phyloP scores from a whole-genome alignment of 306 rosid species.

The Cucurbita pepo region DNA sequence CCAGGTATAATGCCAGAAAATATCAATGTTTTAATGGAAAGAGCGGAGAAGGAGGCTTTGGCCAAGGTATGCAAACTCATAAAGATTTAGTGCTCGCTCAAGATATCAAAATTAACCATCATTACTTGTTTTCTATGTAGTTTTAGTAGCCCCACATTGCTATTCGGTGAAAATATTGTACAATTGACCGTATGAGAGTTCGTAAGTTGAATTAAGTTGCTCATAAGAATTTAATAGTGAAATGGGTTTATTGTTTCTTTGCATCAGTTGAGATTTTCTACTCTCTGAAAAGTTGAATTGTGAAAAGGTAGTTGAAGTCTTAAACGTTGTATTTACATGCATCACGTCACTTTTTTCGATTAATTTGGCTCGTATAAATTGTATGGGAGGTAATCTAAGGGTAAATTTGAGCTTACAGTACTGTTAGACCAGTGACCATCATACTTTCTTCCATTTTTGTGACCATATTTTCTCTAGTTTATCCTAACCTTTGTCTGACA shows the following conservation, averaged over 20 bases:
- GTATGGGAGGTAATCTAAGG: neutral
- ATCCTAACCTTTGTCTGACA: neutral
- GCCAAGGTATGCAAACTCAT: constrained; percentile 40
- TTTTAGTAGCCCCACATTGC: neutral
- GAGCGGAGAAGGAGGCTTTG: constrained; percentile 69
- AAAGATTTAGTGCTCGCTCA: constrained; percentile 6
- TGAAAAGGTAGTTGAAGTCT: neutral
- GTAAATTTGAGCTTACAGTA: neutral
- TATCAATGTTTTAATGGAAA: constrained; percentile 38
- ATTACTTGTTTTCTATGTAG: neutral
- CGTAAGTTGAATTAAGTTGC: neutral
- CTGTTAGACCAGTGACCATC: neutral
- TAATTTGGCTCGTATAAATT: neutral
- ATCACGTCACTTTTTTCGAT: neutral
- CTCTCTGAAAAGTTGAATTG: neutral
- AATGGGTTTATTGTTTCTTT: neutral
- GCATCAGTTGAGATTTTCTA: neutral
- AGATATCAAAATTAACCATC: neutral
- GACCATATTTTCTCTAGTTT: neutral
- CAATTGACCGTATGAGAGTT: neutral
- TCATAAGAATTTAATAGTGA: neutral
- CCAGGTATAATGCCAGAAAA: constrained; percentile 62
- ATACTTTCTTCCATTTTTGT: neutral
- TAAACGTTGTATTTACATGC: neutral
- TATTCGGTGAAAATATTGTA: neutral